A percentile compares a stretch with the other conserved stretches of the same genome.
Conservation (phyloP, 495 filamentous ascomycete genomes). For the Penicillium canariense region DNA sequence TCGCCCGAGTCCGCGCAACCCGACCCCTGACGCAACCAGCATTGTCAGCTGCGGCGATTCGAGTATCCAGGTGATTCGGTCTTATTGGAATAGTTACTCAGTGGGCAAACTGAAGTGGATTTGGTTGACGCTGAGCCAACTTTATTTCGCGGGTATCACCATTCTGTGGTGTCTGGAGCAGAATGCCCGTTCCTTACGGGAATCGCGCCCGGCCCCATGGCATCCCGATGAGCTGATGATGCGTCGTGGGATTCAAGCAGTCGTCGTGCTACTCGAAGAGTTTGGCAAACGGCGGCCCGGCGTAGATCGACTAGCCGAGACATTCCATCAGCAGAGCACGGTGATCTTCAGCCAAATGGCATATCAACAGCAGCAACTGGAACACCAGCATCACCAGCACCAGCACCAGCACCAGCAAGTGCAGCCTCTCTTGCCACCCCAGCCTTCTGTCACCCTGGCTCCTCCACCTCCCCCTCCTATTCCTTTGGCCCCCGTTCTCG, state of each 20-base stretch:
- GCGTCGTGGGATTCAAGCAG: conserved; percentile 45
- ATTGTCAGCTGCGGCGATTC: conserved; percentile 51
- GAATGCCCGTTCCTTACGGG: conserved; percentile 45
- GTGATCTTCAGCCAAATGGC: conserved; percentile 47
- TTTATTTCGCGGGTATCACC: conserved; percentile 52
- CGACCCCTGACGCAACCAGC: conserved; percentile 40
- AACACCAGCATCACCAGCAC: conserved; percentile 26
- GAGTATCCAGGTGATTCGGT: conserved; percentile 48
- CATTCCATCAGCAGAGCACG: conserved; percentile 45
- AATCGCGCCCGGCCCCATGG: conserved; percentile 38
- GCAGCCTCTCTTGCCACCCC: conserved; percentile 24
- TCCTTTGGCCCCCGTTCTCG: conserved; percentile 43
- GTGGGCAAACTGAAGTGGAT: conserved; percentile 54
- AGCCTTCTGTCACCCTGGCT: conserved; percentile 21
- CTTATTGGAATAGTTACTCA: conserved; percentile 50
- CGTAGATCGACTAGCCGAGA: conserved; percentile 46
- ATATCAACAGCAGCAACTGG: conserved; percentile 35
- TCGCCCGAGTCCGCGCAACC: conserved; percentile 48
- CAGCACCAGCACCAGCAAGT: conserved; percentile 17
- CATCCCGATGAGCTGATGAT: conserved; percentile 47
- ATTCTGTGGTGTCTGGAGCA: conserved; percentile 50
- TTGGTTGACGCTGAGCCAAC: conserved; percentile 52
- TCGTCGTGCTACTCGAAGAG: conserved; percentile 48
- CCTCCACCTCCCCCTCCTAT: conserved; percentile 35
- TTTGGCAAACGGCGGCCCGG: conserved; percentile 50